These are phyloP conservation scores for Penicillium ochrochloron DNA, from an alignment of 495 filamentous ascomycete species.

Conservation along the genomic window DNA sequence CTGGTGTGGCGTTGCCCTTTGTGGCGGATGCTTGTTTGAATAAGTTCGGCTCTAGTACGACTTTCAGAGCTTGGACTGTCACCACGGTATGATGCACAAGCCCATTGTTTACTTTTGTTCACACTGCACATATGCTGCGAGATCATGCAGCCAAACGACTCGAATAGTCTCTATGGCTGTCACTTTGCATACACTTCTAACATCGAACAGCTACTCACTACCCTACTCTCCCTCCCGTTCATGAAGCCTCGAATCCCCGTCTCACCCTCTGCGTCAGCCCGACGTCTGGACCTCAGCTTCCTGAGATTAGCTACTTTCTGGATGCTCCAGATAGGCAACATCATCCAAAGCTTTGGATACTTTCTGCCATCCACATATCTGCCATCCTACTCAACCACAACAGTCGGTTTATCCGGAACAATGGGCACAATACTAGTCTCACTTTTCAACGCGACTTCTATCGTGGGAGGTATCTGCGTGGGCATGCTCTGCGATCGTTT, in stretches of 20 bases:
- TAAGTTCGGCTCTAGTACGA: constrained; percentile 58
- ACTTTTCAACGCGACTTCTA: constrained; percentile 60
- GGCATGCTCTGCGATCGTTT: constrained; percentile 64
- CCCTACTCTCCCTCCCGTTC: constrained; percentile 58
- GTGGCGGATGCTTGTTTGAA: constrained; percentile 55
- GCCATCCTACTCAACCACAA: constrained; percentile 58
- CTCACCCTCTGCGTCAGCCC: constrained; percentile 30
- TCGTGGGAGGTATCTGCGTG: constrained; percentile 62
- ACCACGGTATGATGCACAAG: constrained; percentile 32
- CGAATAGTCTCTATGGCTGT: neutral
- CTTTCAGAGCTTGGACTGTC: constrained; percentile 58
- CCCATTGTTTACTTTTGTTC: neutral
- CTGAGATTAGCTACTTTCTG: constrained; percentile 54
- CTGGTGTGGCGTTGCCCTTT: constrained; percentile 57
- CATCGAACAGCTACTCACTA: constrained; percentile 42
- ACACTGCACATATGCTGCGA: neutral
- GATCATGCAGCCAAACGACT: neutral
- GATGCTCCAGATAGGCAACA: constrained; percentile 59
- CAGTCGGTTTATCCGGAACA: constrained; percentile 49
- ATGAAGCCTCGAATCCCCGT: constrained; percentile 62
- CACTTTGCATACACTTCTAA: neutral
- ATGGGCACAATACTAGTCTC: constrained; percentile 57
- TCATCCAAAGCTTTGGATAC: constrained; percentile 66
- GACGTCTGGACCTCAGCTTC: constrained; percentile 54
- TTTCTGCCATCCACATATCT: constrained; percentile 72